Evolutionary conservation across 2,329 filamentous ascomycete genomes (phyloP).

Genomic region (Lachnellula subtilissima): DNA sequence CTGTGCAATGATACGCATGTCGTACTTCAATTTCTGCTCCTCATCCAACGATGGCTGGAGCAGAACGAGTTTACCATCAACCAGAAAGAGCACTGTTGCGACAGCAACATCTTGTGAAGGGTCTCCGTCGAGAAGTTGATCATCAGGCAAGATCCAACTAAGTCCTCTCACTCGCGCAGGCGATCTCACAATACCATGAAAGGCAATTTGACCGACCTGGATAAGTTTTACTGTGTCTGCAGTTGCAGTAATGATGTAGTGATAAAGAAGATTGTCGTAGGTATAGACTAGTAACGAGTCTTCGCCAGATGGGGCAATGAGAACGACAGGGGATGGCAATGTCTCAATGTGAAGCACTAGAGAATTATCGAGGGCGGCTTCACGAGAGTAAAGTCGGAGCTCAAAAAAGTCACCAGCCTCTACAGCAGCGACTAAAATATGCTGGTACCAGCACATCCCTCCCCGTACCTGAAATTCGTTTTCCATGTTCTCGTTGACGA

Average conservation of each 20-base stretch:
- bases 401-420: conserved; percentile 79
- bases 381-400: conserved; percentile 87
- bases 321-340: conserved; percentile 80
- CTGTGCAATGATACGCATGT: conserved; percentile 94
- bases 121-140: conserved; percentile 83
- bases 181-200: conserved; percentile 92
- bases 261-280: conserved; percentile 91
- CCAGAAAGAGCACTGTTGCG: conserved; percentile 90
- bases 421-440: conserved; percentile 89
- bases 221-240: conserved; percentile 69
- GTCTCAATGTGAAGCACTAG: conserved; percentile 71
- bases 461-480: conserved; percentile 89
- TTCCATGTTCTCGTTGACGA: conserved; percentile 73
- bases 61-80: conserved; percentile 92
- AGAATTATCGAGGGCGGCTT: conserved; percentile 68
- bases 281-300: conserved; percentile 96
- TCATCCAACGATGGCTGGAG: conserved; percentile 82
- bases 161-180: conserved; percentile 87
- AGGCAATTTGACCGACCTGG: conserved; percentile 96
- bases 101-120: conserved; percentile 92
- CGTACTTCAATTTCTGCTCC: conserved; percentile 84
- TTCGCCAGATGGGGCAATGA: conserved; percentile 83
- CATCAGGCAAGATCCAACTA: conserved; percentile 92
- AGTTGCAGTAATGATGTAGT: conserved; percentile 79
- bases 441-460: conserved; percentile 98